A percentile compares a stretch with the other conserved stretches of the same genome.
Evolutionary conservation across 176 grass and related monocot species (phyloP).

Genomic region (Oryza nivara): DNA sequence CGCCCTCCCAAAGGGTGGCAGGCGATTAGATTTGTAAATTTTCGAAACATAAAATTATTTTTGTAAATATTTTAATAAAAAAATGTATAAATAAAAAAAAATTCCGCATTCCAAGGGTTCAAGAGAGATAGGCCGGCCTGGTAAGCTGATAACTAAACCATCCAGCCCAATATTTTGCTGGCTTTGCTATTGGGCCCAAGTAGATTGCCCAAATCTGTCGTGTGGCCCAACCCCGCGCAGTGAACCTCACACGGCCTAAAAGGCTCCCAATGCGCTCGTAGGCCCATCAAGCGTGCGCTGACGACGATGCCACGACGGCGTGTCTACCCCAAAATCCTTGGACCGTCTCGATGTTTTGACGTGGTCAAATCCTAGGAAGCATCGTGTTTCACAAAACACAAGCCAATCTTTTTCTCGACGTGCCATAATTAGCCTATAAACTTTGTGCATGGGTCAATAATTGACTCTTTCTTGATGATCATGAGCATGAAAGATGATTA

Average conservation of each 20-base stretch:
- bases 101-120: too few species aligned
- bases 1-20: too few species aligned
- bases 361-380: neutral
- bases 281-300: neutral
- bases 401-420: too few species aligned
- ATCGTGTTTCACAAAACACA: too few species aligned
- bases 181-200: neutral
- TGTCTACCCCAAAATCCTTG: neutral
- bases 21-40: too few species aligned
- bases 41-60: too few species aligned
- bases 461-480: neutral
- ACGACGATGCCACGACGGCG: neutral
- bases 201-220: neutral
- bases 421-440: neutral
- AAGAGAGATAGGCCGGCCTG: too few species aligned
- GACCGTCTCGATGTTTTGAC: neutral
- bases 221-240: too few species aligned
- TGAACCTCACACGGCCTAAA: too few species aligned
- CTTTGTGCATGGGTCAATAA: neutral
- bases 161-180: neutral
- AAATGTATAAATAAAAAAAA: too few species aligned
- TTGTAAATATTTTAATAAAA: too few species aligned
- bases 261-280: neutral
- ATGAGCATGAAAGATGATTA: too few species aligned
- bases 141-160: neutral